Percentiles rank a stretch among this genome's conserved stretches.
Conservation (phyloP, 306 rosid species). For the Glycine latifolia region DNA sequence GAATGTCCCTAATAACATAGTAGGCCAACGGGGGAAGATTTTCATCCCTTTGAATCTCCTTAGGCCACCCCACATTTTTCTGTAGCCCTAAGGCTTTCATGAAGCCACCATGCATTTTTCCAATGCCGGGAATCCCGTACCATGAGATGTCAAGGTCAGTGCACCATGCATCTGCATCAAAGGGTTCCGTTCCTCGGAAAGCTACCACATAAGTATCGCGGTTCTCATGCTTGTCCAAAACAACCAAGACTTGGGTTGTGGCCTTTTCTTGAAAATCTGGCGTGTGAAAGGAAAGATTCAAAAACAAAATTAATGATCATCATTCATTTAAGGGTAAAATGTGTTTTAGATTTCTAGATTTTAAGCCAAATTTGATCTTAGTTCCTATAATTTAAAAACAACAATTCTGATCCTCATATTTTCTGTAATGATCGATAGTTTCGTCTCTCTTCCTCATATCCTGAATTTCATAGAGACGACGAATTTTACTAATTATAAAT, state of each 20-base stretch:
- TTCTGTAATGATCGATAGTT: no score
- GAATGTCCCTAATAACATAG: slow-evolving; percentile 57
- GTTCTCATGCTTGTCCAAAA: slow-evolving; percentile 56
- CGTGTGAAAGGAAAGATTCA: neutral
- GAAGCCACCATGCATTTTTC: slow-evolving; percentile 80
- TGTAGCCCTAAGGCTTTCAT: slow-evolving; percentile 83
- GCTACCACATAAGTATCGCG: slow-evolving; percentile 71
- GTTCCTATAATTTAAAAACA: no score
- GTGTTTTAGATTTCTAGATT: no score
- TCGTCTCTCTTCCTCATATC: no score
- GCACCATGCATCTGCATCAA: slow-evolving; percentile 83
- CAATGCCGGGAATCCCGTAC: slow-evolving; percentile 64
- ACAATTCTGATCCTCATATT: no score
- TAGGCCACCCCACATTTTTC: slow-evolving; percentile 65
- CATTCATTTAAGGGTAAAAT: no score
- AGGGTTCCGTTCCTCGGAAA: slow-evolving; percentile 81
- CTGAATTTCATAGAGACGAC: no score
- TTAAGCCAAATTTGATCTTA: no score
- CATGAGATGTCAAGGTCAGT: slow-evolving; percentile 83
- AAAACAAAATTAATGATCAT: neutral
- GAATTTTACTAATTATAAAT: no score
- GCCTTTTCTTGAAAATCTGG: slow-evolving; percentile 71
- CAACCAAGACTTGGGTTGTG: slow-evolving; percentile 68
- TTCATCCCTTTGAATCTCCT: slow-evolving; percentile 41
- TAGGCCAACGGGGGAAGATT: slow-evolving; percentile 58